Evolutionary conservation across 2,329 filamentous ascomycete species (phyloP), one percentile per base, ranked within the genome.

Genomic region (Herpotrichia juniperi): DNA sequence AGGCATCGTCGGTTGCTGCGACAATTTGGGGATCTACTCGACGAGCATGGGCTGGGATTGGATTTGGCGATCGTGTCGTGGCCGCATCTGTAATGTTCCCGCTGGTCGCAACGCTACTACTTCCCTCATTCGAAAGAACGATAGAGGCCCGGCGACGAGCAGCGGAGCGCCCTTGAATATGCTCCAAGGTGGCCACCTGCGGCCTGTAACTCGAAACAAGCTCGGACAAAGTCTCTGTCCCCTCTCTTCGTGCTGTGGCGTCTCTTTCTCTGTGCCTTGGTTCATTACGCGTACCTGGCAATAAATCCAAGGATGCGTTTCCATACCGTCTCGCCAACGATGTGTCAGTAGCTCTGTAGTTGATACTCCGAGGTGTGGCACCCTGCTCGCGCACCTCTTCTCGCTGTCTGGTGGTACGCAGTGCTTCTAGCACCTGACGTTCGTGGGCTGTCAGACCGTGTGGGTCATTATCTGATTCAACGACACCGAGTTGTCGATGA

Each of bases 371-470:
- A 11, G 76, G 73, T 16, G 64, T 64, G 21, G 67, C 63, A 12
- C 64, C 69, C 26, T 66, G 63, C 42, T 76, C 69, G 11, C 74
- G 66, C n/a, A 67, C 72, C 53, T 78, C 76, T 42, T 76, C 69
- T 16, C 76, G 64, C 46, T 77, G 74, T 50, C 77, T 63, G 14
- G 75, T 74, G 10, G 72, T 76, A 7, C 77, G 69, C 14, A 81
- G 52, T n/a, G 74, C 69, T 45, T 79, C 77, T 17, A 81, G 61
- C 12, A 80, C 74, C 37, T 76, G 74, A 50, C 78, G 72, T 56
- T 80, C 78, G 35, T 76, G 68, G 16, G 72, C 67, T 12, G 76
- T 79, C 39, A 81, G 62, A 2, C 78, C 78, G 56, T 75, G 70
- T 7, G 76, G 76, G 59, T 80, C 78, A 47, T 78, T 71, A 51